These are phyloP conservation scores for Ramularia endophylla DNA, from an alignment of 2,329 filamentous ascomycete species.

Conservation along the genomic window DNA sequence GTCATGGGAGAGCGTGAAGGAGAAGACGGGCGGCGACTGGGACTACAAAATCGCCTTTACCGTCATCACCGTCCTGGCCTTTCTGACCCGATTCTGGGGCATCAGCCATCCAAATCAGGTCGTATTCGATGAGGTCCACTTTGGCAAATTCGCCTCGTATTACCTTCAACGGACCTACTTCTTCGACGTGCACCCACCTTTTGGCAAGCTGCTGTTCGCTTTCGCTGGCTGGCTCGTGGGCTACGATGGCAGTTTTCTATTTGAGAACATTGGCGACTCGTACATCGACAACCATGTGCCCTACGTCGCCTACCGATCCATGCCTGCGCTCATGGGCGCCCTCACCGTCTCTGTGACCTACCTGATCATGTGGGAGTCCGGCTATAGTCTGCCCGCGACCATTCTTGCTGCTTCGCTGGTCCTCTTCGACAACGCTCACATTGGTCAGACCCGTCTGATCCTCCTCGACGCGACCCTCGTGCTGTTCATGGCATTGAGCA, in stretches of 20 bases:
- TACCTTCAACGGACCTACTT: conserved; percentile 98
- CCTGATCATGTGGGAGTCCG: conserved; percentile 99
- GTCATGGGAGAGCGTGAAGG: conserved; percentile 35
- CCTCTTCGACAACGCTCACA: conserved; percentile 95
- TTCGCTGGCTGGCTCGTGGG: conserved; percentile 96
- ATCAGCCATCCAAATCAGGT: conserved; percentile 95
- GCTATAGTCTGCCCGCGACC: conserved; percentile 90
- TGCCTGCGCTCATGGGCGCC: conserved; percentile 86
- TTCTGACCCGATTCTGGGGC: conserved; percentile 90
- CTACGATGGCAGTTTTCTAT: conserved; percentile 94
- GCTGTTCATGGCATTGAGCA: conserved; percentile 90
- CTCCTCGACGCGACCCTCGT: conserved; percentile 91
- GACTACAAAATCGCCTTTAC: conserved; percentile 76
- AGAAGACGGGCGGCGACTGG: conserved; percentile 50
- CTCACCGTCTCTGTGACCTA: conserved; percentile 92
- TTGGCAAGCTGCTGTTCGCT: conserved; percentile 96
- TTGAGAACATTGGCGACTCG: conserved; percentile 98
- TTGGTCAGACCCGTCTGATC: conserved; percentile 92
- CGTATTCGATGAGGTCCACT: conserved; percentile 98
- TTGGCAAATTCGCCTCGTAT: conserved; percentile 76
- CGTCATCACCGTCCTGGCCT: conserved; percentile 76
- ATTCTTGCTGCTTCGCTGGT: conserved; percentile 78
- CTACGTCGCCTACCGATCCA: conserved; percentile 89
- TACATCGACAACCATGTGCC: conserved; percentile 97
- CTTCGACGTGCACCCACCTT: conserved; percentile 98